A percentile compares a stretch with the other conserved stretches of the same genome.
These are phyloP conservation scores for Bruguiera sexangula DNA, from an alignment of 345 rosid species.

Conservation along the genomic window DNA sequence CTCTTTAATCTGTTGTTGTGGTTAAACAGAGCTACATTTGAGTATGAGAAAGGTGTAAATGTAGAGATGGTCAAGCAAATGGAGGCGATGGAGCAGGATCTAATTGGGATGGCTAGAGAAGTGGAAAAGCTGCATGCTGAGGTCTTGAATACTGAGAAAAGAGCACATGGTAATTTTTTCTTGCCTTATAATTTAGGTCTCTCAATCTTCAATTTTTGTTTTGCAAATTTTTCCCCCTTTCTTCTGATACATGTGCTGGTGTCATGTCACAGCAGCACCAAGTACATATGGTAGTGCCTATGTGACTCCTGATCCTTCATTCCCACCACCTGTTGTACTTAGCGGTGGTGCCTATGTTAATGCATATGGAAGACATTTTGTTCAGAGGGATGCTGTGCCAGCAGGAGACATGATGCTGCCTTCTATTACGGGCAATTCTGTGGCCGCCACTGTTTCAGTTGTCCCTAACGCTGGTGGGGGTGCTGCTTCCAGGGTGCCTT, in stretches of 20 bases:
- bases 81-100: conserved; percentile 58
- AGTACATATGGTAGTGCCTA: conserved; percentile 25
- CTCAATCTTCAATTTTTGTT: not conserved
- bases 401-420: conserved; percentile 24
- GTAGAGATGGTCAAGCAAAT: conserved; percentile 56
- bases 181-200: not conserved
- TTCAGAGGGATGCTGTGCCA: conserved; percentile 21
- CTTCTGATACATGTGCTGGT: conserved; percentile 12
- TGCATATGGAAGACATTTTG: conserved; percentile 27
- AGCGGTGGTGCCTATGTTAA: conserved; percentile 15
- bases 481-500: conserved; percentile 23
- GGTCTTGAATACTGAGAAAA: conserved; percentile 41
- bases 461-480: conserved; percentile 18
- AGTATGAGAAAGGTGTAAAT: conserved; percentile 62
- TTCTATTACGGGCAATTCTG: conserved; percentile 22
- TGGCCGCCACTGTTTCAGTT: conserved; percentile 11
- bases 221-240: not conserved
- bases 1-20: conserved; percentile 10
- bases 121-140: conserved; percentile 58
- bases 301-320: conserved; percentile 23
- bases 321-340: conserved; percentile 17
- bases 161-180: conserved; percentile 35
- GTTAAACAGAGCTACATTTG: conserved; percentile 50
- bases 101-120: conserved; percentile 60
- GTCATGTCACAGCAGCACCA: conserved; percentile 24